These are phyloP conservation scores for Trichoderma asperellum DNA, from an alignment of 2,329 filamentous ascomycete genomes.

Conservation along the genomic window DNA sequence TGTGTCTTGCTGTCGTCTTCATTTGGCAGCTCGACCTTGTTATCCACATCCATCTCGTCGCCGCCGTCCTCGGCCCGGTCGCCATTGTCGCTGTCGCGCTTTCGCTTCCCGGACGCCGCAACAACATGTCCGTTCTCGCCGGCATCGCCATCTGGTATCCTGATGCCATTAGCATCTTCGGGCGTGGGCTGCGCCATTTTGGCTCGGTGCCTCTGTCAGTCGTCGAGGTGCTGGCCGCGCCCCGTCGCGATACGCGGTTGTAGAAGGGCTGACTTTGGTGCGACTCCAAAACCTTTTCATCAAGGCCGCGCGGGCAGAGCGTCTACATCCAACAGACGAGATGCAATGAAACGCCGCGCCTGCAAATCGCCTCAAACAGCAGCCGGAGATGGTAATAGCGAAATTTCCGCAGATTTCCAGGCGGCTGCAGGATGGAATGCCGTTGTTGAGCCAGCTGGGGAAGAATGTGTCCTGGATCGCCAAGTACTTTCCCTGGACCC, in stretches of 20 bases:
- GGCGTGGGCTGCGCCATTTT: constrained; percentile 50
- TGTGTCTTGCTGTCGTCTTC: not conserved
- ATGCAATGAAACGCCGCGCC: constrained; percentile 38
- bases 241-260: constrained; percentile 49
- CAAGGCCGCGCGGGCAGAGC: constrained; percentile 41
- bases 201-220: constrained; percentile 34
- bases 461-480: constrained; percentile 48
- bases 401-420: constrained; percentile 34
- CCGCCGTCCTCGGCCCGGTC: constrained; percentile 43
- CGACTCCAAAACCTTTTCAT: constrained; percentile 47
- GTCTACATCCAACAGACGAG: constrained; percentile 41
- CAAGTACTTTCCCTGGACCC: constrained; percentile 32
- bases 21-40: constrained; percentile 50
- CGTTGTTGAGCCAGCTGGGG: constrained; percentile 39
- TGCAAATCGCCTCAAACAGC: constrained; percentile 31
- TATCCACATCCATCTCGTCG: constrained; percentile 26
- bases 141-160: constrained; percentile 39
- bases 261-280: constrained; percentile 43
- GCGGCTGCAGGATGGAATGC: constrained; percentile 37
- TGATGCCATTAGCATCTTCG: constrained; percentile 48
- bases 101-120: constrained; percentile 56
- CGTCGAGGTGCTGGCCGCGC: constrained; percentile 40
- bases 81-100: constrained; percentile 61
- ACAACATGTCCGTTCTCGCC: constrained; percentile 39
- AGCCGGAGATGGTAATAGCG: constrained; percentile 26